These are phyloP conservation scores for Stramenopiles sp. DNA, from an alignment of 352 stramenopile genomes.

Conservation along the genomic window DNA sequence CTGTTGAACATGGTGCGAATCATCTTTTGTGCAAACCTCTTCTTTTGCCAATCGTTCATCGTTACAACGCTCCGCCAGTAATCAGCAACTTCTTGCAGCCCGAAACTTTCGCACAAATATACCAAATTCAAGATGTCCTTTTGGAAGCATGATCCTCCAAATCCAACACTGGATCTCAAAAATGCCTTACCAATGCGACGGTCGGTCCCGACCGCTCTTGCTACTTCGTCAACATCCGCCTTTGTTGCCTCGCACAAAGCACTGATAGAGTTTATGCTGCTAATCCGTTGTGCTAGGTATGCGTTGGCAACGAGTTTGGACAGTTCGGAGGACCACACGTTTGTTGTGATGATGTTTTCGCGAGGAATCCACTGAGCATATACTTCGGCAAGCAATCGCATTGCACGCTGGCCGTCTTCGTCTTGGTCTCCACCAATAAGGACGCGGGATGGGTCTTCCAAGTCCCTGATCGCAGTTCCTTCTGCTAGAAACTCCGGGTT, in stretches of 20 bases:
- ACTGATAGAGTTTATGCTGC: slow-evolving; percentile 98
- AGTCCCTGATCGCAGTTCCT: slow-evolving; percentile 88
- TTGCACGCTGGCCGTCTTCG: slow-evolving; percentile 48
- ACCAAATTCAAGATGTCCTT: slow-evolving; percentile 99
- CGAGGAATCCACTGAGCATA: slow-evolving; percentile 93
- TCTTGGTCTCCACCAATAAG: slow-evolving; percentile 92
- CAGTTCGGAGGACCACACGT: slow-evolving; percentile 98
- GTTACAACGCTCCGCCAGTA: slow-evolving; percentile 97
- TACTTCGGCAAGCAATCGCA: slow-evolving; percentile 74
- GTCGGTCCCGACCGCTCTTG: slow-evolving; percentile 85
- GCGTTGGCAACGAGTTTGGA: slow-evolving; percentile 98
- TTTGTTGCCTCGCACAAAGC: slow-evolving; percentile 93
- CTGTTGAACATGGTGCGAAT: slow-evolving; percentile 97
- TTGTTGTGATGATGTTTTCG: slow-evolving; percentile 87
- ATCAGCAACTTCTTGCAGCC: slow-evolving; percentile 87
- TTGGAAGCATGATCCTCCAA: slow-evolving; percentile 96
- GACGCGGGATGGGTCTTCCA: slow-evolving; percentile 81
- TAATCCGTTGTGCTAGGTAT: slow-evolving; percentile 96
- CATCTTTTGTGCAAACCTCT: slow-evolving; percentile 92
- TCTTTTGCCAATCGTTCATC: slow-evolving; percentile 99
- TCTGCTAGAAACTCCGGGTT: slow-evolving; percentile 99
- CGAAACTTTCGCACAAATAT: slow-evolving; percentile 93
- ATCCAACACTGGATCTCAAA: slow-evolving; percentile 91
- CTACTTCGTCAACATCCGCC: slow-evolving; percentile 93
- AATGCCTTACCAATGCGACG: slow-evolving; percentile 92